Conservation (phyloP, 1,284 basidiomycete species). For the Veloporphyrellus conicus region DNA sequence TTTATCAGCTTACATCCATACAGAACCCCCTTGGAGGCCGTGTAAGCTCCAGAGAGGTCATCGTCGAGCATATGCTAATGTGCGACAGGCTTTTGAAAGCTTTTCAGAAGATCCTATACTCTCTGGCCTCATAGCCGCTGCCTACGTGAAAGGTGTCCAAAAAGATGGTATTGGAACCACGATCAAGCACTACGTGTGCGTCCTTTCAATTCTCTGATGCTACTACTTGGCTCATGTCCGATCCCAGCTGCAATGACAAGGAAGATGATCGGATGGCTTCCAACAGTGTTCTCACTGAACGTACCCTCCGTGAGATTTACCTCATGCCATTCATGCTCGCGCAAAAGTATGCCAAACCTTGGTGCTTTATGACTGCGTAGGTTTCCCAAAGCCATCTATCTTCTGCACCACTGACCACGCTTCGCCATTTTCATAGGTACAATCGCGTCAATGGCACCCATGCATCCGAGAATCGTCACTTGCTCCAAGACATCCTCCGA, state of each 20-base stretch:
- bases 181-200: slow-evolving; percentile 72
- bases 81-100: slow-evolving; percentile 58
- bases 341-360: slow-evolving; percentile 64
- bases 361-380: slow-evolving; percentile 71
- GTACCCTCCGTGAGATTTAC: slow-evolving; percentile 79
- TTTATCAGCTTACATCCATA: slow-evolving; percentile 3
- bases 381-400: slow-evolving; percentile 21
- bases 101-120: slow-evolving; percentile 79
- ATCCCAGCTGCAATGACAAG: slow-evolving; percentile 60
- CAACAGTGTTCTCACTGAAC: slow-evolving; percentile 57
- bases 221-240: neutral
- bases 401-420: neutral
- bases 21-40: slow-evolving; percentile 70
- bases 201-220: neutral
- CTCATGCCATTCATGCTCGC: slow-evolving; percentile 82
- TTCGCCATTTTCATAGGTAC: slow-evolving; percentile 42
- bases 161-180: slow-evolving; percentile 64
- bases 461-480: slow-evolving; percentile 58
- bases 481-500: slow-evolving; percentile 65
- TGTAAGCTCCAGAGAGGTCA: slow-evolving; percentile 36
- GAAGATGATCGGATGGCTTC: slow-evolving; percentile 66
- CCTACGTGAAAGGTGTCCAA: slow-evolving; percentile 74
- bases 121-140: slow-evolving; percentile 65
- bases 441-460: slow-evolving; percentile 72
- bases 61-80: slow-evolving; percentile 9